A percentile compares a stretch with the other conserved stretches of the same genome.
Conservation (phyloP, 306 rosid species). For the Canavalia ensiformis region DNA sequence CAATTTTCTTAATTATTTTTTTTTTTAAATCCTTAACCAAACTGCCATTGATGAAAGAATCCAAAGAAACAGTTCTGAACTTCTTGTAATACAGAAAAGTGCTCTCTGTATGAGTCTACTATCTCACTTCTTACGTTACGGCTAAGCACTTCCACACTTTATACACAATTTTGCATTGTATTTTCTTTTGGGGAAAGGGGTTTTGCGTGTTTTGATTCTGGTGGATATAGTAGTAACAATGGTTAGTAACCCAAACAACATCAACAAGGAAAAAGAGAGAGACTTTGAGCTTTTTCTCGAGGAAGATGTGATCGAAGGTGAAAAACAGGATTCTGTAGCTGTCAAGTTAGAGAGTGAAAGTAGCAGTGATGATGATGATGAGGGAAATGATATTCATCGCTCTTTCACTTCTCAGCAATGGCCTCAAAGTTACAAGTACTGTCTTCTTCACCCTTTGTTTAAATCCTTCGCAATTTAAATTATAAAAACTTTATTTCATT, state of each 20-base stretch:
- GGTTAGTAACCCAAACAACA: slow-evolving; percentile 17
- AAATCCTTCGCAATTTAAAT: neutral
- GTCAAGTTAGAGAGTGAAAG: slow-evolving; percentile 44
- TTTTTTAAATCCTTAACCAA: too few species aligned
- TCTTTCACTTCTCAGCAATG: slow-evolving; percentile 75
- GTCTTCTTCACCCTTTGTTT: neutral
- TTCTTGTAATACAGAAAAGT: too few species aligned
- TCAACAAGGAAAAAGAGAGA: slow-evolving; percentile 19
- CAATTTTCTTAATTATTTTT: too few species aligned
- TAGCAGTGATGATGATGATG: slow-evolving; percentile 35
- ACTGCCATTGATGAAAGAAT: too few species aligned
- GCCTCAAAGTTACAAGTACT: slow-evolving; percentile 84
- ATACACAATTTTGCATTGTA: too few species aligned
- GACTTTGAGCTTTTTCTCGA: slow-evolving; percentile 48
- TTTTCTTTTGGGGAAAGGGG: neutral
- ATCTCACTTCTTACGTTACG: too few species aligned
- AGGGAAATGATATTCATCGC: neutral
- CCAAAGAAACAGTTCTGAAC: too few species aligned
- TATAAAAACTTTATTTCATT: neutral
- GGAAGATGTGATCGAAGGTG: slow-evolving; percentile 34
- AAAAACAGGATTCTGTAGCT: slow-evolving; percentile 50
- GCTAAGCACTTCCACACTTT: too few species aligned
- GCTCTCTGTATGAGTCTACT: too few species aligned
- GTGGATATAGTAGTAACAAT: neutral
- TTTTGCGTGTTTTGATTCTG: too few species aligned